A percentile compares a stretch with the other conserved stretches of the same genome.
Conservation (phyloP, 331 rosid genomes). For the Telfairia occidentalis region DNA sequence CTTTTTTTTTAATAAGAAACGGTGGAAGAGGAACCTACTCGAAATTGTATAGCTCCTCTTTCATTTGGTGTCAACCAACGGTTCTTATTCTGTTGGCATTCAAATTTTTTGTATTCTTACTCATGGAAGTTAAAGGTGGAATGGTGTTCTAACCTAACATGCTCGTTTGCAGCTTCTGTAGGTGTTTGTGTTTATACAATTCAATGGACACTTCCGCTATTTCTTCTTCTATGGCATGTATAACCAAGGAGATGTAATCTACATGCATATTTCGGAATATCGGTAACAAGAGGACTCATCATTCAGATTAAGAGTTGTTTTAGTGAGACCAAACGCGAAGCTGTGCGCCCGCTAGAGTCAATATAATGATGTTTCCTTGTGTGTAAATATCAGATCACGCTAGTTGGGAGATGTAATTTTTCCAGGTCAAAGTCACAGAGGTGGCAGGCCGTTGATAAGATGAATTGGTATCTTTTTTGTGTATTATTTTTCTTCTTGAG, state of each 20-base stretch:
- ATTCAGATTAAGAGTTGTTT: conserved; percentile 14
- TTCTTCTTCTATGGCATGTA: not conserved
- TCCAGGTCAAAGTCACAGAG: conserved; percentile 71
- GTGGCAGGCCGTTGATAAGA: conserved; percentile 70
- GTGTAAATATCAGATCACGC: conserved; percentile 62
- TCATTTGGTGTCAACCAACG: not conserved
- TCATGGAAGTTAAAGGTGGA: not conserved
- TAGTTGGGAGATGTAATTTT: conserved; percentile 28
- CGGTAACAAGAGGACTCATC: not conserved
- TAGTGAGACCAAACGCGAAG: conserved; percentile 43
- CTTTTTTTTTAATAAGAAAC: too few species aligned
- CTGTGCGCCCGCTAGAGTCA: conserved; percentile 36
- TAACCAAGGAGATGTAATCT: not conserved
- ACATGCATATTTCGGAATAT: not conserved
- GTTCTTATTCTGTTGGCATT: not conserved
- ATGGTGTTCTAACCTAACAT: not conserved
- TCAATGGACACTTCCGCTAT: not conserved
- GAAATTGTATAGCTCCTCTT: not conserved
- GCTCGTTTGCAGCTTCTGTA: not conserved
- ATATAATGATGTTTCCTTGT: conserved; percentile 30
- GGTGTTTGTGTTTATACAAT: not conserved
- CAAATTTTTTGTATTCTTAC: not conserved
- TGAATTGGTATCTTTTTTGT: conserved; percentile 51
- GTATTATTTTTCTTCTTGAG: conserved; percentile 27
- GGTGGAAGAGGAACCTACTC: too few species aligned